These are phyloP conservation scores for Auricularia sp. DNA, from an alignment of 768 basidiomycete genomes.

Conservation along the genomic window DNA sequence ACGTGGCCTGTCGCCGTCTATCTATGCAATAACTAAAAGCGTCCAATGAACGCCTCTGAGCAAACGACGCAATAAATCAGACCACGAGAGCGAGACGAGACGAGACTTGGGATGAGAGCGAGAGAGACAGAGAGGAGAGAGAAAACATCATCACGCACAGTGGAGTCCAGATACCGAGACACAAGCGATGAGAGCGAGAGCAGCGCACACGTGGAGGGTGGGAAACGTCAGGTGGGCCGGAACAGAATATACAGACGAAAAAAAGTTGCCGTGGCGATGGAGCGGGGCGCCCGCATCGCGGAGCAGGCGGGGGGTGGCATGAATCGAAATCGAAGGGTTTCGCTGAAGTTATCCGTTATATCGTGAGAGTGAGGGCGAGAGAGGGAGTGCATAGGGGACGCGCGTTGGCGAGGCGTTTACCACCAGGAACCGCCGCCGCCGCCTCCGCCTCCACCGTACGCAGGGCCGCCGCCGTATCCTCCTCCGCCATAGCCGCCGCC, in stretches of 20 bases:
- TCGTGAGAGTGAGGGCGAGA: conserved; percentile 1
- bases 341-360: conserved; percentile 7
- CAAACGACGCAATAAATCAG: not conserved
- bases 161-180: conserved; percentile 14
- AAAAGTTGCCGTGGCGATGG: conserved; percentile 12
- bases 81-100: conserved; percentile 1
- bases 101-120: not conserved
- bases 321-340: conserved; percentile 8
- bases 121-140: conserved; percentile 10
- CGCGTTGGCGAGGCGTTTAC: conserved; percentile 21
- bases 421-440: conserved; percentile 36
- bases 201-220: not conserved
- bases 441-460: conserved; percentile 37
- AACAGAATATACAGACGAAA: not conserved
- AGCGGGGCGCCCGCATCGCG: conserved; percentile 19
- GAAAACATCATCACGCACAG: conserved; percentile 9
- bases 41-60: not conserved
- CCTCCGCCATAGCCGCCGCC: conserved; percentile 16
- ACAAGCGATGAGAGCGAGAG: conserved; percentile 15
- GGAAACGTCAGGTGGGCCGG: not conserved
- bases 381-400: conserved; percentile 7
- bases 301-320: conserved; percentile 13
- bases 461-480: conserved; percentile 23
- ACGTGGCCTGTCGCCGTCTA: not conserved
- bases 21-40: not conserved